phyloP scores from a whole-genome alignment of 139 green algal genomes.

The Picochlorum sp. region DNA sequence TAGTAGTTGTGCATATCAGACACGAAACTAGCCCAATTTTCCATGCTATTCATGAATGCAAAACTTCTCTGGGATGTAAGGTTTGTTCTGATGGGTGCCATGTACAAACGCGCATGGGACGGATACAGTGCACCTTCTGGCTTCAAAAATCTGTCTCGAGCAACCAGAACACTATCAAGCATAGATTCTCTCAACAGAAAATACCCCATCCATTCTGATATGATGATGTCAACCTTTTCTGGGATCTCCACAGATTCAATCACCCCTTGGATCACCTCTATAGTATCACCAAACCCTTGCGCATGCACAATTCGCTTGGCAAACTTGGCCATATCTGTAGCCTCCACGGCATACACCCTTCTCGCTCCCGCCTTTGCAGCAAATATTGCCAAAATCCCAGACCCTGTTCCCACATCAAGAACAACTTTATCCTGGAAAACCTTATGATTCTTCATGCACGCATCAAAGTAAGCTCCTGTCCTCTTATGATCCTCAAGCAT shows the following conservation, averaged over 20 bases:
- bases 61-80: conserved; percentile 4
- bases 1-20: conserved; percentile 77
- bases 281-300: conserved; percentile 66
- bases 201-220: conserved; percentile 80
- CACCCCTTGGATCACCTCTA: conserved; percentile 92
- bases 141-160: conserved; percentile 85
- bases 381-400: conserved; percentile 95
- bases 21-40: conserved; percentile 75
- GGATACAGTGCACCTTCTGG: conserved; percentile 86
- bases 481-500: conserved; percentile 97
- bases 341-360: conserved; percentile 93
- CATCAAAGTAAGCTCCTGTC: conserved; percentile 88
- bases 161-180: conserved; percentile 89
- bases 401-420: conserved; percentile 92
- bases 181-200: conserved; percentile 93
- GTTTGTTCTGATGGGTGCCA: conserved; percentile 70
- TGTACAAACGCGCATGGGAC: conserved; percentile 79
- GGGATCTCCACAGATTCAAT: conserved; percentile 89
- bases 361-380: conserved; percentile 73
- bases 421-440: conserved; percentile 75
- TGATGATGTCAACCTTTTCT: conserved; percentile 98
- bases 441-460: conserved; percentile 52
- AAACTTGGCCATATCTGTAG: conserved; percentile 82
- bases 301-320: conserved; percentile 66
- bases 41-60: conserved; percentile 48